Evolutionary conservation across 2,329 filamentous ascomycete species (phyloP).

Genomic region (Calonectria hongkongensis): DNA sequence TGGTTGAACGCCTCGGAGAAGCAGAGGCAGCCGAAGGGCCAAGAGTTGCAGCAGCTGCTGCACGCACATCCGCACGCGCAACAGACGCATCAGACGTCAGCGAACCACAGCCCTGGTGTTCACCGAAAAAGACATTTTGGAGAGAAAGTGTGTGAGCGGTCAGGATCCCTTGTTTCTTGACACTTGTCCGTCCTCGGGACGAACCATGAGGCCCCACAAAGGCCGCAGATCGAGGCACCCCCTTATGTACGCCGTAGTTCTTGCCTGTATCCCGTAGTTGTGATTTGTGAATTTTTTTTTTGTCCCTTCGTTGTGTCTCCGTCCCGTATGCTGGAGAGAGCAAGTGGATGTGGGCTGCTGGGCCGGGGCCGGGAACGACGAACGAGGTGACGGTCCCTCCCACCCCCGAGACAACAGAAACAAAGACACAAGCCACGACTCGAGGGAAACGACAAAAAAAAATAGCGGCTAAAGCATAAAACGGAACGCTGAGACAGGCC

Average conservation of each 20-base stretch:
- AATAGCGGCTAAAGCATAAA: conserved; percentile 5
- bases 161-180: conserved; percentile 58
- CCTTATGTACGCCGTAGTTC: conserved; percentile 49
- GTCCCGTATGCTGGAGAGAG: conserved; percentile 21
- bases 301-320: not conserved
- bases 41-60: conserved; percentile 13
- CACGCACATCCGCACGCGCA: conserved; percentile 33
- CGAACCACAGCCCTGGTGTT: conserved; percentile 59
- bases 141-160: conserved; percentile 53
- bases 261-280: conserved; percentile 11
- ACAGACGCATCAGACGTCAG: conserved; percentile 37
- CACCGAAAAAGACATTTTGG: conserved; percentile 60
- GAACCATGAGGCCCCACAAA: conserved; percentile 63
- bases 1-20: conserved; percentile 22
- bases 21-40: conserved; percentile 18
- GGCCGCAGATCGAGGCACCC: conserved; percentile 64
- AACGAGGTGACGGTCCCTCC: conserved; percentile 10
- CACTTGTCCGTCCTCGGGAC: conserved; percentile 62
- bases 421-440: conserved; percentile 6
- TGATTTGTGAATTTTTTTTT: conserved; percentile 24
- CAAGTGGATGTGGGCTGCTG: conserved; percentile 47
- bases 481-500: not conserved
- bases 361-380: conserved; percentile 23
- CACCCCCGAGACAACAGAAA: not conserved
- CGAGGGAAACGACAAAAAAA: conserved; percentile 8